phyloP scores from a whole-genome alignment of 73 alveolate species.

The Paramecium pentaurelia region DNA sequence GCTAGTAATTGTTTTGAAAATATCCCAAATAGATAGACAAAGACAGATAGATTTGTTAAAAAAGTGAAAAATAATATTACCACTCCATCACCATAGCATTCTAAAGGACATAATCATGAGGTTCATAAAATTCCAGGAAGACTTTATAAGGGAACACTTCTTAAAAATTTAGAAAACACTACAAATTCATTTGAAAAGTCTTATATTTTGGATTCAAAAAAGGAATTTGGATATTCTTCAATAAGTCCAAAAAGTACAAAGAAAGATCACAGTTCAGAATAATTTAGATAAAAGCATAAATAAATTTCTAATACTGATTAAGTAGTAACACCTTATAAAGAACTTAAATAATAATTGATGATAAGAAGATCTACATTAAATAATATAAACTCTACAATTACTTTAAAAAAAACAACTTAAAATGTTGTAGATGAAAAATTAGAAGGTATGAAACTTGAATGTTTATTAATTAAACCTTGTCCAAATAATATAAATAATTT shows the following conservation, averaged over 20 bases:
- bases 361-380: not conserved
- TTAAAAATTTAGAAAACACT: not conserved
- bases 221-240: not conserved
- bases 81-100: not conserved
- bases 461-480: not conserved
- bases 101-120: not conserved
- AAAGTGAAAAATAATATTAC: not conserved
- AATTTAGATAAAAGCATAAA: not conserved
- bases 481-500: not conserved
- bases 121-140: not conserved
- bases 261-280: not conserved
- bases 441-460: not conserved
- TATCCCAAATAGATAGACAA: not conserved
- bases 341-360: not conserved
- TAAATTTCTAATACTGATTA: not conserved
- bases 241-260: not conserved
- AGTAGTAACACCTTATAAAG: not conserved
- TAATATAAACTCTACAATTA: not conserved
- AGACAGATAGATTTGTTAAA: not conserved
- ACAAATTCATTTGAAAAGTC: not conserved
- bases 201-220: not conserved
- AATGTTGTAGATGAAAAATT: not conserved
- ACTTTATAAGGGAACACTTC: not conserved
- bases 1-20: constrained; percentile 21
- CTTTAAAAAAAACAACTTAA: not conserved